Evolutionary conservation across 2,329 filamentous ascomycete genomes (phyloP).

Genomic region (Aspergillus hiratsukae): DNA sequence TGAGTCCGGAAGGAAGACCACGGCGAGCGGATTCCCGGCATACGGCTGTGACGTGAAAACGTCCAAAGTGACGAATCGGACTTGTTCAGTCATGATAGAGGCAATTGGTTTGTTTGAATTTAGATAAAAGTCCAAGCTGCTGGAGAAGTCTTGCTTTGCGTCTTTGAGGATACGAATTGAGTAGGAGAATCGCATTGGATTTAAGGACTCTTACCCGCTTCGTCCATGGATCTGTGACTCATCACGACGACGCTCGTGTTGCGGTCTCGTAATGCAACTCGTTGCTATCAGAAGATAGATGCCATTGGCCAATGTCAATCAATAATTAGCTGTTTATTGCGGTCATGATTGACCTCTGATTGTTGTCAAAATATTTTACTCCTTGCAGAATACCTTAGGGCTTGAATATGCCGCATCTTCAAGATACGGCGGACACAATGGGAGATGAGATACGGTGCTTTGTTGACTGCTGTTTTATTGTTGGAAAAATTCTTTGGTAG

Average conservation of each 20-base stretch:
- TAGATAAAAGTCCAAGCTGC: not conserved
- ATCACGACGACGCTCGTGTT: not conserved
- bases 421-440: not conserved
- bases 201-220: not conserved
- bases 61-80: slow-evolving; percentile 36
- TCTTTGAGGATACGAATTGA: not conserved
- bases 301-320: not conserved
- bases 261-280: not conserved
- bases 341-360: not conserved
- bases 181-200: not conserved
- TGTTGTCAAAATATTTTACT: not conserved
- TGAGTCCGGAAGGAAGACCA: slow-evolving; percentile 44
- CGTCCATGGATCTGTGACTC: not conserved
- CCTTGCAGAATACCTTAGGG: not conserved
- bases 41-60: slow-evolving; percentile 42
- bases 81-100: slow-evolving; percentile 20
- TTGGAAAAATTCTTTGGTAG: not conserved
- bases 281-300: not conserved
- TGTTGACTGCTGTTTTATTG: not conserved
- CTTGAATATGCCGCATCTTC: not conserved
- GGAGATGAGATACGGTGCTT: not conserved
- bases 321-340: not conserved
- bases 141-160: not conserved
- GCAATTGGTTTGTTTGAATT: not conserved
- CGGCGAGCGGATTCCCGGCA: slow-evolving; percentile 52